phyloP scores from a whole-genome alignment of 768 basidiomycete genomes.

The Termitomyces bulborhizus region DNA sequence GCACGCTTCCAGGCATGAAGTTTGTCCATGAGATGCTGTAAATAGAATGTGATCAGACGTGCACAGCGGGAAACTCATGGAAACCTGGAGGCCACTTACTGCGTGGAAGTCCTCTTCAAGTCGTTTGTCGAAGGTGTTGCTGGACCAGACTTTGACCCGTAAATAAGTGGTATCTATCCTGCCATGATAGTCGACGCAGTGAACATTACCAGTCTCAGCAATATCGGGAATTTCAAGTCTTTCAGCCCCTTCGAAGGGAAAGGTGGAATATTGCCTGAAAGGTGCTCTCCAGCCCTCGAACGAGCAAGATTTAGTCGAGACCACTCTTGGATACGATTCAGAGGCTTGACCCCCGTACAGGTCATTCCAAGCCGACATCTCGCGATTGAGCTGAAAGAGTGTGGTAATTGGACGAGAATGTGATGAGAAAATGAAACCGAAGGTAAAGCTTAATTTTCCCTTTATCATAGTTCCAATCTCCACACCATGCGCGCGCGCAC shows the following conservation, averaged over 20 bases:
- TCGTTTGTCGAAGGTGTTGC: neutral
- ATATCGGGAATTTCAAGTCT: neutral
- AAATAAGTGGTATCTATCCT: neutral
- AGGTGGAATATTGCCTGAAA: neutral
- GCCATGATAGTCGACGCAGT: slow-evolving; percentile 8
- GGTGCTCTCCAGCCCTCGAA: neutral
- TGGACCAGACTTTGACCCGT: slow-evolving; percentile 13
- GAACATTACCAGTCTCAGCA: slow-evolving; percentile 3
- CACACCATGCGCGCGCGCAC: too few relatives aligned
- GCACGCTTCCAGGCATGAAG: slow-evolving; percentile 15
- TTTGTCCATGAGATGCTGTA: slow-evolving; percentile 6
- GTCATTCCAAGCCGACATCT: neutral
- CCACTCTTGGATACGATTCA: neutral
- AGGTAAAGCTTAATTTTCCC: neutral
- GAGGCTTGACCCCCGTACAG: neutral
- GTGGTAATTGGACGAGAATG: neutral
- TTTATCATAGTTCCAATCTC: neutral
- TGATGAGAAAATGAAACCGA: too few relatives aligned
- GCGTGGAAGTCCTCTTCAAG: neutral
- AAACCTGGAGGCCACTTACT: slow-evolving; percentile 1
- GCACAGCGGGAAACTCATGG: neutral
- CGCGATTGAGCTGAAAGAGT: too few relatives aligned
- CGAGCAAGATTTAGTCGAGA: neutral
- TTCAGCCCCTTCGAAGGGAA: neutral
- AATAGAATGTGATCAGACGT: neutral